phyloP scores from a whole-genome alignment of 78 protist species.

The Tieghemostelium lacteum region DNA sequence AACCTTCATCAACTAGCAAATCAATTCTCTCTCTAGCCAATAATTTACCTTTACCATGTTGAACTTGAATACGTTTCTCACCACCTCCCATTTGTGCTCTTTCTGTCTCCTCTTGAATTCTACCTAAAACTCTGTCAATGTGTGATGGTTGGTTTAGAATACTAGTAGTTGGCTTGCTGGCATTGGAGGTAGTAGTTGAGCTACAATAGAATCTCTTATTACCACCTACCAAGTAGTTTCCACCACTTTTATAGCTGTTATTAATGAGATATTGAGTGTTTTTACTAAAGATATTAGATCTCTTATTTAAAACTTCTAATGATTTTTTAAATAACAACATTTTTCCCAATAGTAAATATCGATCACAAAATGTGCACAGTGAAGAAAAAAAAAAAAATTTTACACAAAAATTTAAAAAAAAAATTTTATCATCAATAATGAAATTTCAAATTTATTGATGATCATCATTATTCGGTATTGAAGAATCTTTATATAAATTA shows the following conservation, averaged over 20 bases:
- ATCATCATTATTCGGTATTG: too few relatives aligned
- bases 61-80: slow-evolving; percentile 53
- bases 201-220: neutral
- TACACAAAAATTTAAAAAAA: too few relatives aligned
- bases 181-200: neutral
- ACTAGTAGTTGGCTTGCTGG: slow-evolving; percentile 1
- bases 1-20: slow-evolving; percentile 91
- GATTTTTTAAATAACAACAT: neutral
- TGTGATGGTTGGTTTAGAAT: neutral
- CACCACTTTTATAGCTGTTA: neutral
- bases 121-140: slow-evolving; percentile 34
- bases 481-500: too few relatives aligned
- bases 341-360: neutral
- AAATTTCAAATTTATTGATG: too few relatives aligned
- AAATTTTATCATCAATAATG: too few relatives aligned
- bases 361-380: neutral
- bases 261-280: neutral
- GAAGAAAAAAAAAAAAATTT: too few relatives aligned
- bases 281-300: neutral
- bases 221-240: too few relatives aligned
- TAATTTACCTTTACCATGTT: slow-evolving; percentile 91
- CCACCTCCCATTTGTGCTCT: slow-evolving; percentile 78
- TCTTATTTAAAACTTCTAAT: neutral
- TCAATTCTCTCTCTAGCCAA: slow-evolving; percentile 97
- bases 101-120: slow-evolving; percentile 77